Base-by-base conservation (phyloP, 352 stramenopile species). In the Globisporangium spiculum region DNA sequence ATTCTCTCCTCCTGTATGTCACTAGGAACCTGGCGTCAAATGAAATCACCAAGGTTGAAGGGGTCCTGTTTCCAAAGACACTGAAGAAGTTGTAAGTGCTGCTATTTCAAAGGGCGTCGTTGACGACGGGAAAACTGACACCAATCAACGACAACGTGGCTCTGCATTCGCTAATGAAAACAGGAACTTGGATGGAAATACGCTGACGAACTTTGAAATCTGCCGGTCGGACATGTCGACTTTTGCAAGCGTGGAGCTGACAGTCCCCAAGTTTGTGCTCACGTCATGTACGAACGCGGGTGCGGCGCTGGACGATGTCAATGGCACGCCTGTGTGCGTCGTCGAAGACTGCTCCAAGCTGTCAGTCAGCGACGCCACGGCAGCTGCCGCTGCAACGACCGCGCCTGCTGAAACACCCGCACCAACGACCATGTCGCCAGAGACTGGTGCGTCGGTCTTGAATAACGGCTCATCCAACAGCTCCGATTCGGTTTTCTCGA, bases 21-120 rank as follows among this genome's bases (percentile, higher is more conserved):
- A 36, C 7, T 60, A 92, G 84, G 22, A 91, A 87, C 61, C 79
- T 92, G 41, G 78, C 79, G 10, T 78, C 72, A 16, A 92, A 90
- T 34, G 70, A 66, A 1, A 86, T 89, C 65, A 80, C 81, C 34
- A 59, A 73, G n/a, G 72, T 92, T 52, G 67, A 65, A 10, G 74
- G 75, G 36, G 67, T 89, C 34, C 74, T 74, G 3, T 85, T 92
- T 32, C 79, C 84, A 7, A 82, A 79, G 26, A 85, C 78, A 4
- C 77, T 88, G 24, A 71, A 72, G 32, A 82, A 68, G 56, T 52
- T 88, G 53, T 79, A 74, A 38, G 73, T 38, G 9, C 38, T 14
- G 20, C 7, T 22, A 5, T 27, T 61, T 20, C 18, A 9, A n/a
- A 66, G 32, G 10, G 7, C 18, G 26, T 24, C 18, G 7, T 12